These are phyloP conservation scores for Plasmodium ovale DNA, from an alignment of 169 alveolate genomes.

Conservation along the genomic window DNA sequence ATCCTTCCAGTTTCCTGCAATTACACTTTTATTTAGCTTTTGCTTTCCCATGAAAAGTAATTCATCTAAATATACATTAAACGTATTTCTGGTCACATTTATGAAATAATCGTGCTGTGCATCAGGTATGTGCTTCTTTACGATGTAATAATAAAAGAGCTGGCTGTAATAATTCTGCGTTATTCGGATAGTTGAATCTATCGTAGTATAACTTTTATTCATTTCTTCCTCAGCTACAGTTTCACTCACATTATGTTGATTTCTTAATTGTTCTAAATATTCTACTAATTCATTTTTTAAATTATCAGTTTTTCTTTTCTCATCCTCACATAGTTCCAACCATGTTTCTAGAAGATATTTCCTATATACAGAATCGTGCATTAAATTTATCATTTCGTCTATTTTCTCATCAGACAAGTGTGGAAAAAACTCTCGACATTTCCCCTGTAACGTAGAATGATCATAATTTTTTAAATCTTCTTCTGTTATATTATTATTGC, in stretches of 20 bases:
- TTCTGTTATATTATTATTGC: not conserved
- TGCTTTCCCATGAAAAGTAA: not conserved
- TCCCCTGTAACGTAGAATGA: not conserved
- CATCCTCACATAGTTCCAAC: not conserved
- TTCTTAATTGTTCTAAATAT: conserved; percentile 12
- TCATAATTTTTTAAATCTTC: not conserved
- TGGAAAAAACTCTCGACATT: not conserved
- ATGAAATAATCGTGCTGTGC: not conserved
- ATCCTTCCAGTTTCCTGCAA: not conserved
- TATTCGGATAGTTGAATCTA: conserved; percentile 3
- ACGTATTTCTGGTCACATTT: not conserved
- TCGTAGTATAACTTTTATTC: not conserved
- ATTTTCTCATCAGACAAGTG: not conserved
- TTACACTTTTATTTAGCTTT: not conserved
- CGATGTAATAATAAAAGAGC: conserved; percentile 1
- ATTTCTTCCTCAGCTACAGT: conserved; percentile 3
- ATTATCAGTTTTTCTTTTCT: not conserved
- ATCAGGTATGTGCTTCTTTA: conserved; percentile 2
- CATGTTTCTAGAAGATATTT: not conserved
- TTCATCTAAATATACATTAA: conserved; percentile 1
- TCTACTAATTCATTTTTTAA: not conserved
- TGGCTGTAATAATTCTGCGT: conserved; percentile 11
- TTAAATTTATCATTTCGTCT: conserved; percentile 6
- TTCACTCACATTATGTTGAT: conserved; percentile 1
- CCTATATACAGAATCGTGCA: not conserved